Evolutionary conservation across 345 rosid species (phyloP), one percentile per base, ranked within the genome.

Genomic region (Brassica carinata): DNA sequence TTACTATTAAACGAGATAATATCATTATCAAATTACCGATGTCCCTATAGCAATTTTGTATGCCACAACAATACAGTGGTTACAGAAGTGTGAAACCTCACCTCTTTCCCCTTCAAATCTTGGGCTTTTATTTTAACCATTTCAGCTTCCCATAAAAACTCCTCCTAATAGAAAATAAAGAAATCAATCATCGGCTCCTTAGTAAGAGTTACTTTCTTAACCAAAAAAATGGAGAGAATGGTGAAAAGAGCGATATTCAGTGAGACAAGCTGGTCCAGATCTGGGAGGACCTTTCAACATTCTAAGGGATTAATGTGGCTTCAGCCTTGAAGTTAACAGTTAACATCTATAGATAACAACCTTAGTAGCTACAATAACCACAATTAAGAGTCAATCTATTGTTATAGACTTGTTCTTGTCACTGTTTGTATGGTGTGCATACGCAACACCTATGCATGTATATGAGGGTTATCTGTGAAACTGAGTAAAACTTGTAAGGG

Each of bases 81-180:
- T 74, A 63, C 75, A 64, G 45, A 77, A 78, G 69, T 73, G 40
- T 53, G 72, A 78, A 84, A 63, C 58, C 84, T 80, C 86, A 96
- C 99, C 99, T 94, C 99, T 90, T 96, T 96, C 68, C 91, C 94
- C 89, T 96, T 96, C 84, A 96, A 90, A 77, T 96, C 99, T 78
- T 90, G 97, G 79, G 99, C 97, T 83, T 92, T 96, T 72, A 94
- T 96, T 89, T 94, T 94, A 84, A 91, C 92, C 97, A 96, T 88
- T 84, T 91, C 97, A 85, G 97, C 94, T 82, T 96, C 99, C 92
- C 93, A 92, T 6, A 96, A 74, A 85, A 96, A 96, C 84, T 96
- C 99, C 85, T 96, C 99, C 99, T 96, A 83, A 51, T 84, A 81
- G 31, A 71, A 29, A 83, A 48, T 43, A 74, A 23, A 68, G 8